phyloP scores from a whole-genome alignment of 495 filamentous ascomycete genomes.

The Xylaria intraflava region DNA sequence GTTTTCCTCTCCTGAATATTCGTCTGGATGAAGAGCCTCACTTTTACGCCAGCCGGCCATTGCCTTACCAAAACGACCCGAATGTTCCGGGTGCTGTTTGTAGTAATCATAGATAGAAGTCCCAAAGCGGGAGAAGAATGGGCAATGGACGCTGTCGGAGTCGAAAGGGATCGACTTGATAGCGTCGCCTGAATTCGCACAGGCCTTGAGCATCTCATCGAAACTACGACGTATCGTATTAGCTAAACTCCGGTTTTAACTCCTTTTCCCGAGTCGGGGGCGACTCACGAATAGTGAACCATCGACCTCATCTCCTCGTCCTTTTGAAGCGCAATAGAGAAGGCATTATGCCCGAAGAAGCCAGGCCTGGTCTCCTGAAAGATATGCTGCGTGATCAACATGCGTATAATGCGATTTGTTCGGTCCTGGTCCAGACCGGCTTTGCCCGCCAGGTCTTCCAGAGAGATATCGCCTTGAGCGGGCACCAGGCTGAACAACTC shows the following conservation, averaged over 20 bases:
- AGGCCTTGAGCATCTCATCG: slow-evolving; percentile 29
- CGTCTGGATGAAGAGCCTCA: too few relatives aligned
- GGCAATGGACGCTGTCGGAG: slow-evolving; percentile 2
- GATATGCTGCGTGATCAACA: slow-evolving; percentile 21
- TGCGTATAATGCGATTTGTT: slow-evolving; percentile 14
- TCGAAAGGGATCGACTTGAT: neutral
- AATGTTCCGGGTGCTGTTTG: slow-evolving; percentile 15
- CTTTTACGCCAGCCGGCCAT: slow-evolving; percentile 22
- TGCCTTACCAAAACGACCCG: slow-evolving; percentile 16
- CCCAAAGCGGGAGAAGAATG: slow-evolving; percentile 20
- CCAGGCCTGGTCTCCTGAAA: slow-evolving; percentile 18
- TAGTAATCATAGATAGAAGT: slow-evolving; percentile 24
- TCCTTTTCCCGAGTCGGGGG: neutral
- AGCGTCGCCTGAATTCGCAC: neutral
- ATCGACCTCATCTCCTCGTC: slow-evolving; percentile 3
- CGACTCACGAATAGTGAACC: slow-evolving; percentile 8
- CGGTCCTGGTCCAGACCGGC: slow-evolving; percentile 24
- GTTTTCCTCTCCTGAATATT: too few relatives aligned
- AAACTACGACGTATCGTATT: slow-evolving; percentile 3
- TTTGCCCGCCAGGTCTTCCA: slow-evolving; percentile 16
- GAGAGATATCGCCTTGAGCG: slow-evolving; percentile 4
- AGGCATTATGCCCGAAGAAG: slow-evolving; percentile 10
- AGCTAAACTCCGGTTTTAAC: neutral
- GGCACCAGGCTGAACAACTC: slow-evolving; percentile 20
- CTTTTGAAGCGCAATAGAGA: neutral